Conservation (phyloP, 176 grass and related monocot genomes). For the Microstegium vimineum region DNA sequence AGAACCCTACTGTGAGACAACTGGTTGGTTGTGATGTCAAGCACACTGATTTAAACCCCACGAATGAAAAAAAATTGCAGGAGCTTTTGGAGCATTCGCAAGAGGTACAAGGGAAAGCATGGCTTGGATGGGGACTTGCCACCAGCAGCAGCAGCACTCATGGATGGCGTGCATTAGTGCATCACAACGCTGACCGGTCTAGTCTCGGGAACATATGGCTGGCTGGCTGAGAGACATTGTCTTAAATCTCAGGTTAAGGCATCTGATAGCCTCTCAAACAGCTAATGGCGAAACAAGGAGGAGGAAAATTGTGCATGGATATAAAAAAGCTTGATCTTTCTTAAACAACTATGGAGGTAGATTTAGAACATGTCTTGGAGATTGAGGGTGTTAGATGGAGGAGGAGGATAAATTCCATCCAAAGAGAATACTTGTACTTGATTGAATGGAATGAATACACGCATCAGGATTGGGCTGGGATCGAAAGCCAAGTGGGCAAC, state of each 20-base stretch:
- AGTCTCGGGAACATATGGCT: background rate
- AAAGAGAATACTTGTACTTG: constrained; percentile 5
- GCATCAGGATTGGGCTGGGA: background rate
- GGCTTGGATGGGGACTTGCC: constrained; percentile 46
- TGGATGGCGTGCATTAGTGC: background rate
- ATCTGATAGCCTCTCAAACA: background rate
- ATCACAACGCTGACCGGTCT: background rate
- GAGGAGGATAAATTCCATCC: background rate
- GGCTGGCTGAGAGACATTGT: background rate
- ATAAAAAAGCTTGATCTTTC: too few relatives aligned
- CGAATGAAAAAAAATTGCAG: background rate
- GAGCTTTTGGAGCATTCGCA: constrained; percentile 24
- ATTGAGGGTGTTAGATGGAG: too few relatives aligned
- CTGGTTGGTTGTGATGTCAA: constrained; percentile 26
- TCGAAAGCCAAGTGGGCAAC: constrained; percentile 49
- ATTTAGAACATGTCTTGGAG: background rate
- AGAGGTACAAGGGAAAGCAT: constrained; percentile 35
- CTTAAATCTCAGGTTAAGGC: background rate
- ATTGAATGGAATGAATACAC: background rate
- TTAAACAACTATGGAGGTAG: background rate
- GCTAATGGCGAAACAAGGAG: background rate
- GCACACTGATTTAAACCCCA: constrained; percentile 4
- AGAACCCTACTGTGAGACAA: background rate
- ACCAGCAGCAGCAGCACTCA: constrained; percentile 39
- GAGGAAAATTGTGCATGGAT: background rate